Evolutionary conservation across 345 rosid species (phyloP), one percentile per base, ranked within the genome.

Genomic region (Ceriops tagal): DNA sequence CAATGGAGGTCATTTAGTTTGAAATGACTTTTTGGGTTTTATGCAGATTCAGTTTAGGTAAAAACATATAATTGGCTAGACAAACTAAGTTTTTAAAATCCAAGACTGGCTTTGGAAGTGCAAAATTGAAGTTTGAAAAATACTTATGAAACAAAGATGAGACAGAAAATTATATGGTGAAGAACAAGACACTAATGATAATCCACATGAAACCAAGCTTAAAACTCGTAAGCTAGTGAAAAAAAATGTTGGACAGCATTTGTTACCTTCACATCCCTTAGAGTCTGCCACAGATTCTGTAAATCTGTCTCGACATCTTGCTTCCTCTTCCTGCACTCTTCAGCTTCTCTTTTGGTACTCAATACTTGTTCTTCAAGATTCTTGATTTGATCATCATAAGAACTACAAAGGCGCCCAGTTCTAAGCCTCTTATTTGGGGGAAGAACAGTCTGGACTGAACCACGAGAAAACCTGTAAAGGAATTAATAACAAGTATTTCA

Each of bases 381-480:
- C 78, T 79, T 85, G 47, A 95, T 88, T 71, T 88, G 91, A 71
- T 82, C 83, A 79, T 85, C 97, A 78, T 80, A 95, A 61, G 96
- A 87, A 74, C 87, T 82, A 86, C 92, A 86, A n/a, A 95, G 93
- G 60, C 92, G 93, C 16, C 87, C 83, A 72, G 82, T 76, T 81
- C 85, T 81, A 47, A 72, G 60, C 65, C 73, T 83, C 78, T 72
- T 67, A 56, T 64, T 73, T 62, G 90, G 76, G 52, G 97, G 97
- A 77, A 95, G 92, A 62, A 84, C 83, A 37, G 98, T 95, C 83
- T 95, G 90, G 66, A 90, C 98, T 66, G 91, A 74, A 27, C 90
- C 89, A 61, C 98, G 93, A 52, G 79, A 86, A 82, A 92, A 92
- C 98, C 96, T 95, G 77, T 39, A 64, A 64, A 83, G 75, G 37